phyloP scores from a whole-genome alignment of 169 alveolate genomes.

The Plasmodium gaboni region DNA sequence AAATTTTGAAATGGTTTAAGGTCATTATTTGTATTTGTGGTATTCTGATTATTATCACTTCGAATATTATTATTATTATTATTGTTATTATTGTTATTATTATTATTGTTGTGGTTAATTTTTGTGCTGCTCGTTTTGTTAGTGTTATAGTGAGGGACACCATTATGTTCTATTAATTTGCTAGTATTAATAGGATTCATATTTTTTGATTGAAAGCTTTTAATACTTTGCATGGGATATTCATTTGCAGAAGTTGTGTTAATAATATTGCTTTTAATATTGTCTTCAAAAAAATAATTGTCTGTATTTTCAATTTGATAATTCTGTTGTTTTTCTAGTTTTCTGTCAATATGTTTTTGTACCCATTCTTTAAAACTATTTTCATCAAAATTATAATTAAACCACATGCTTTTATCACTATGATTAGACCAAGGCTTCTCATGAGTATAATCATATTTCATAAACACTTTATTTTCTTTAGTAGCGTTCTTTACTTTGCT shows the following conservation, averaged over 20 bases:
- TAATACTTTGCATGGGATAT: neutral
- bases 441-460: constrained; percentile 62
- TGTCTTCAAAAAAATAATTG: constrained; percentile 31
- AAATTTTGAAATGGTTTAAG: constrained; percentile 51
- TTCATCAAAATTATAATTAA: constrained; percentile 69
- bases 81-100: neutral
- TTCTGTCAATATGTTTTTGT: constrained; percentile 57
- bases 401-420: constrained; percentile 68
- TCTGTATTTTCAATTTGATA: constrained; percentile 66
- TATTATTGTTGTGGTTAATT: neutral
- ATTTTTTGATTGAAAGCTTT: constrained; percentile 1
- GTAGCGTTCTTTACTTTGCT: constrained; percentile 54
- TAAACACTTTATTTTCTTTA: constrained; percentile 62
- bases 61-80: neutral
- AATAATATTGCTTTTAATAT: constrained; percentile 2
- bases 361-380: constrained; percentile 67
- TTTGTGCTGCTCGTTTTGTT: constrained; percentile 9
- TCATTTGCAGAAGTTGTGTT: constrained; percentile 23
- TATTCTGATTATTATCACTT: neutral
- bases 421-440: constrained; percentile 71
- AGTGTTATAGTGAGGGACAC: neutral
- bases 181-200: too few species aligned
- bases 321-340: constrained; percentile 45
- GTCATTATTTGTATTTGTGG: constrained; percentile 5
- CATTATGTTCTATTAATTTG: too few species aligned